Evolutionary conservation across 768 basidiomycete genomes (phyloP), one percentile per base, ranked within the genome.

Genomic region (Filobasidium floriforme): DNA sequence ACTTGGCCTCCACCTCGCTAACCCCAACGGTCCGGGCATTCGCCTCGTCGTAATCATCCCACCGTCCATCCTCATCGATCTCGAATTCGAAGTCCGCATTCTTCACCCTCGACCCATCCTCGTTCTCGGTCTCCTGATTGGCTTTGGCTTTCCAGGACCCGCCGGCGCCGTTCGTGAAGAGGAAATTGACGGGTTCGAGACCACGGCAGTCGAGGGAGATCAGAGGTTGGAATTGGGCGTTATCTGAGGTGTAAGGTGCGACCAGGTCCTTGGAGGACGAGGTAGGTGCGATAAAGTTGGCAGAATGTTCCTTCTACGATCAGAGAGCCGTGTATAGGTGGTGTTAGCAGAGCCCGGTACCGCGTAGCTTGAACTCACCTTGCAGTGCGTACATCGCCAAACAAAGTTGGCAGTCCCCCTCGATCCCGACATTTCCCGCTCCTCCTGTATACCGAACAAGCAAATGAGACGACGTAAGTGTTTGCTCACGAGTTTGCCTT

Each of bases 31-130:
- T 66, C 61, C 65, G 57, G n/a, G 67, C 70, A 40, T 70, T 69
- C 54, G 70, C 71, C 69, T 76, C 77, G 66, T 78, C 77, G 66
- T 78, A 78, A 70, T 78, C 77, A 66, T 78, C 77, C 76, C 76
- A 78, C 52, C 77, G 41, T 41, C 73, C 77, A 54, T 71, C 70
- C 54, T 74, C 75, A 14, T 75, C 73, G 65, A 74, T 68, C 65
- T 78, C 76, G 61, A 77, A 73, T 15, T 71, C 70, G 62, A 78
- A 78, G 14, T 54, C 43, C 19, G 69, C 55, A 59, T 9, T 60
- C 71, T 68, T 68, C 63, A 65, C 68, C 64, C 46, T 68, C n/a
- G 41, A 18, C 28, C 71, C 72, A 69, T 66, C 60, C 61, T 26
- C 72, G 19, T 29, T 49, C 46, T 66, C 69, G 1, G 44, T 57